phyloP scores from a whole-genome alignment of 768 basidiomycete genomes.

The Leucosporidium creatinivorum region DNA sequence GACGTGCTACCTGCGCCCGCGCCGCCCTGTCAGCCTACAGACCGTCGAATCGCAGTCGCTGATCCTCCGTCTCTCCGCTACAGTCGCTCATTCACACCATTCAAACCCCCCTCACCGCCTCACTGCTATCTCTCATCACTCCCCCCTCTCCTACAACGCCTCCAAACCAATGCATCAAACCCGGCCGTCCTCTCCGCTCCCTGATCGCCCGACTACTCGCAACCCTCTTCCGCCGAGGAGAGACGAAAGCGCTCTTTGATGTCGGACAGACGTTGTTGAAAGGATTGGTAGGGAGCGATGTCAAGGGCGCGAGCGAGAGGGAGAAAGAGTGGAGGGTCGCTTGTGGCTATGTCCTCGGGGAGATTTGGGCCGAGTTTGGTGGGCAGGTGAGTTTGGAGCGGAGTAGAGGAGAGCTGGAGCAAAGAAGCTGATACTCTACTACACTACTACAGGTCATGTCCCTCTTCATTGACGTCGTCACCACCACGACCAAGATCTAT shows the following conservation, averaged over 20 bases:
- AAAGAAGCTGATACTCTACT: not conserved
- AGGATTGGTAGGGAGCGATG: constrained; percentile 54
- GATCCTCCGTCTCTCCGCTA: not conserved
- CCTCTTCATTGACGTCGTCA: constrained; percentile 75
- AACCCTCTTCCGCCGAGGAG: constrained; percentile 65
- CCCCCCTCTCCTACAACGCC: constrained; percentile 45
- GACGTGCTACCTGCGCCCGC: too few species aligned
- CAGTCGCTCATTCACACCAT: constrained; percentile 62
- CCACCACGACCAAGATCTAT: constrained; percentile 58
- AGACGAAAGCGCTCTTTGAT: constrained; percentile 79
- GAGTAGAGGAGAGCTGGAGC: not conserved
- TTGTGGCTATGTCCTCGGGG: constrained; percentile 50
- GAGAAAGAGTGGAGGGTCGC: constrained; percentile 63
- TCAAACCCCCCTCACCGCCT: constrained; percentile 58
- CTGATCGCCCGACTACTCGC: constrained; percentile 70
- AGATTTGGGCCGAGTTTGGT: constrained; percentile 77
- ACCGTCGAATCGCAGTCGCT: too few species aligned
- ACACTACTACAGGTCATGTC: constrained; percentile 70
- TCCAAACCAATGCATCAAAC: constrained; percentile 56
- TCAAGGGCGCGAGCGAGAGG: constrained; percentile 48
- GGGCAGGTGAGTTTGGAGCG: constrained; percentile 57
- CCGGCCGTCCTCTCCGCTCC: constrained; percentile 78
- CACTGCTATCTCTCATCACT: constrained; percentile 60
- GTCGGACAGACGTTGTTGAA: constrained; percentile 70
- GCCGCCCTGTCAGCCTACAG: too few species aligned